Evolutionary conservation across 768 basidiomycete species (phyloP), one percentile per base, ranked within the genome.

Genomic region (Lepiota venenata): DNA sequence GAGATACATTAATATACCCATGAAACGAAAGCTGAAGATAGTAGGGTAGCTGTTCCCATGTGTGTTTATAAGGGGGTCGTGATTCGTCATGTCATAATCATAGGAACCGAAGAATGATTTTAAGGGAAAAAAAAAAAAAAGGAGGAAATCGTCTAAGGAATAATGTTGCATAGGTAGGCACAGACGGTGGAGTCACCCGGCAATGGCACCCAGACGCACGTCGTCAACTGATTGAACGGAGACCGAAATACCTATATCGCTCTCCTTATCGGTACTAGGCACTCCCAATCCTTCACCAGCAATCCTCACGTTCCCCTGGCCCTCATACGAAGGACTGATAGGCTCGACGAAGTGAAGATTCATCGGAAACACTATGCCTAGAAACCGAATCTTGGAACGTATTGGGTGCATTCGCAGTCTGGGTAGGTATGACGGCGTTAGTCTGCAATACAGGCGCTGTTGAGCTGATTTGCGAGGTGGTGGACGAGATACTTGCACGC

Each of bases 271-370:
- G 12, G 39, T 39, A n/a, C n/a, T n/a, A 41, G 27, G 37, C 11
- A 21, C 32, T 15, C 45, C 52, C 15, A 39, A 11, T 16, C 10
- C 5, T 0, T 21, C 47, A 12, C 32, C 18, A 2, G 42, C 32
- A 10, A 55, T 32, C 41, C 39, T 48, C 39, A 55, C 53, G 36
- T 14, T 21, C 15, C 66, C 67, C 45, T 67, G 66, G 21, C 69
- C 65, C 57, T 76, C 72, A 41, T 69, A 69, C 37, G 68, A 69
- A 18, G 85, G 84, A 57, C 84, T 85, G 25, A 77, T 67, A n/a
- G 84, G 84, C 53, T 83, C 83, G 36, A 74, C 71, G 43, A 81
- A n/a, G 62, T 18, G 82, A 83, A 40, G 84, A 85, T 21, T 75
- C 69, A 61, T 85, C 84, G 7, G 84, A 85, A 37, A 76, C 67